These are phyloP conservation scores for Anthoceros angustus DNA, from an alignment of 225 moss, liverwort and hornwort species.

Conservation along the genomic window DNA sequence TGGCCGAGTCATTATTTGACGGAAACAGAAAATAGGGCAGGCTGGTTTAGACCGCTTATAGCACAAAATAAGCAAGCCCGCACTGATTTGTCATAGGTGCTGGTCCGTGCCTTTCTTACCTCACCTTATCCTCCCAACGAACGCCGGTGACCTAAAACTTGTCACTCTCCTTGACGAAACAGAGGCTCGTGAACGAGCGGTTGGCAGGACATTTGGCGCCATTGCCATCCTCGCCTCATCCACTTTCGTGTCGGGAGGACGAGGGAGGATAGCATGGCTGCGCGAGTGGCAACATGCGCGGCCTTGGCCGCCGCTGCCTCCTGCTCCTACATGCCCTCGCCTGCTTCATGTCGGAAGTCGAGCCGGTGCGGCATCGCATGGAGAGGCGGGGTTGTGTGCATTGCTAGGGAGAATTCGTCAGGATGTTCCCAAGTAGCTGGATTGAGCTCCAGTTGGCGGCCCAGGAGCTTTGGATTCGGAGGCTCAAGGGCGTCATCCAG, in stretches of 20 bases:
- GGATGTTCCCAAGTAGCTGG: background rate
- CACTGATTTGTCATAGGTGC: no score
- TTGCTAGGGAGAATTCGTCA: background rate
- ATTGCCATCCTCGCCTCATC: background rate
- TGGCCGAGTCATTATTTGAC: no score
- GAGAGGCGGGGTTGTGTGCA: background rate
- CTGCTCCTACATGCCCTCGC: constrained; percentile 1
- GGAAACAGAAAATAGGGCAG: no score
- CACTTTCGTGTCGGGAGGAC: background rate
- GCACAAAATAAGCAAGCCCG: no score
- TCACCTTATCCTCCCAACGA: no score
- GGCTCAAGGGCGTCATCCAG: background rate
- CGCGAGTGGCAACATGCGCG: background rate
- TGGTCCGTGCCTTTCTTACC: background rate
- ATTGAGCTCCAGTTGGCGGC: background rate
- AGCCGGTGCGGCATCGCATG: background rate
- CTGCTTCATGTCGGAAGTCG: background rate
- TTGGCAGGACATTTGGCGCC: background rate
- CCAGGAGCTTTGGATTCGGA: background rate
- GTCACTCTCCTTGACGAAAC: no score
- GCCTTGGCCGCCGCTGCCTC: background rate
- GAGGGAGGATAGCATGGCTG: background rate
- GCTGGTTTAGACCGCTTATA: no score
- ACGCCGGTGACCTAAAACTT: no score
- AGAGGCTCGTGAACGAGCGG: no score